Evolutionary conservation across 2,329 filamentous ascomycete genomes (phyloP).

Genomic region (Trichoderma brevicompactum): DNA sequence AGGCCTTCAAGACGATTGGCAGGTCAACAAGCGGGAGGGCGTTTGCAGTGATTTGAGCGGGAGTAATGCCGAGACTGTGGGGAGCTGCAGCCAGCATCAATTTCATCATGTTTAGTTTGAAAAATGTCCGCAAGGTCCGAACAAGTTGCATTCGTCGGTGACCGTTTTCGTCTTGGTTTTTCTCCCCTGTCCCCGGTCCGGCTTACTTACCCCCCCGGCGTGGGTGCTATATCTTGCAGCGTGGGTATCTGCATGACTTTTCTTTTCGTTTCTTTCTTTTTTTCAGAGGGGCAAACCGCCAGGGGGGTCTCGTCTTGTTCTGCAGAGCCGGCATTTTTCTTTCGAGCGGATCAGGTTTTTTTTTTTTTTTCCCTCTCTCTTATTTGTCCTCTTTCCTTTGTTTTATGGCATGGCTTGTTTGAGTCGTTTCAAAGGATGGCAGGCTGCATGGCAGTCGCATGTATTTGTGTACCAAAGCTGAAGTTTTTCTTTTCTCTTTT

Average conservation of each 20-base stretch:
- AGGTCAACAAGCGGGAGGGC: slow-evolving; percentile 44
- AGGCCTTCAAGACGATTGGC: slow-evolving; percentile 59
- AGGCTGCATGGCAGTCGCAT: slow-evolving; percentile 21
- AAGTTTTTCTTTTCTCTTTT: background rate
- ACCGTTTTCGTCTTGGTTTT: background rate
- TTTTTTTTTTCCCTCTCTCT: background rate
- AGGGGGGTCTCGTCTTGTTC: slow-evolving; percentile 10
- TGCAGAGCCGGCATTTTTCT: slow-evolving; percentile 18
- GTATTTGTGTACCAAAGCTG: background rate
- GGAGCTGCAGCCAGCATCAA: background rate
- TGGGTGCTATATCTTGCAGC: slow-evolving; percentile 22
- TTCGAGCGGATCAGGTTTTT: slow-evolving; percentile 16
- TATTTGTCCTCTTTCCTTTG: background rate
- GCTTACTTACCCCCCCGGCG: slow-evolving; percentile 1
- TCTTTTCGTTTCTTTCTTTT: background rate
- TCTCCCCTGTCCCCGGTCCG: background rate
- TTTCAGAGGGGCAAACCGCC: background rate
- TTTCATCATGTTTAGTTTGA: slow-evolving; percentile 3
- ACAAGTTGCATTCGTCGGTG: slow-evolving; percentile 2
- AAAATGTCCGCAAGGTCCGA: slow-evolving; percentile 8
- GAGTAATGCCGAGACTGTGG: background rate
- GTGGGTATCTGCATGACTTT: slow-evolving; percentile 14
- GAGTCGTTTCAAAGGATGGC: slow-evolving; percentile 11
- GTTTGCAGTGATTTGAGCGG: slow-evolving; percentile 31
- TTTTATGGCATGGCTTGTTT: slow-evolving; percentile 17